Conservation (phyloP, 768 basidiomycete genomes). For the Lyophyllum shimeji region DNA sequence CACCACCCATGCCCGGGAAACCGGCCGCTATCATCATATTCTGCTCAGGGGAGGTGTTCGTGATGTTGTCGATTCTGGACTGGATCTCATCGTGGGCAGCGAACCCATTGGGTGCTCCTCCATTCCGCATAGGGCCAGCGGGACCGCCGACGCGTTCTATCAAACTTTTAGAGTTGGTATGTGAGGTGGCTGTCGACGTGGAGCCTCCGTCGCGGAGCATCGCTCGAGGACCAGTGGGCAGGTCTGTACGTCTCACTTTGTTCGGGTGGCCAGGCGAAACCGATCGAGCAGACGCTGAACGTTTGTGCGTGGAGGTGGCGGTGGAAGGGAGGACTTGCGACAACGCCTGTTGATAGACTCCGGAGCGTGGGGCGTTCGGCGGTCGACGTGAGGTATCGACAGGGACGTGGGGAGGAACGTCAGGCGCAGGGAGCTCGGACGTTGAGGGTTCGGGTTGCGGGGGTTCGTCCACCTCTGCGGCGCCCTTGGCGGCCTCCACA, state of each 20-base stretch:
- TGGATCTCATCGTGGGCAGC: slow-evolving; percentile 68
- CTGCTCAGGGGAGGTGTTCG: slow-evolving; percentile 52
- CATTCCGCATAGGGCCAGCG: slow-evolving; percentile 33
- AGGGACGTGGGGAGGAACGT: slow-evolving; percentile 30
- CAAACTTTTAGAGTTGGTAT: slow-evolving; percentile 57
- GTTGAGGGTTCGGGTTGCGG: slow-evolving; percentile 35
- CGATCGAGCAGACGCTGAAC: slow-evolving; percentile 64
- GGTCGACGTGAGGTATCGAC: slow-evolving; percentile 44
- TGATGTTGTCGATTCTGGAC: slow-evolving; percentile 77
- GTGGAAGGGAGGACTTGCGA: slow-evolving; percentile 57
- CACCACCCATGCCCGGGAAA: slow-evolving; percentile 39
- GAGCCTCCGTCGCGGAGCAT: slow-evolving; percentile 55
- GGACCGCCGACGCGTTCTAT: slow-evolving; percentile 79
- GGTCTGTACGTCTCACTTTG: slow-evolving; percentile 71
- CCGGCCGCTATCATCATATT: slow-evolving; percentile 56
- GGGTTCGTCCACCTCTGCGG: slow-evolving; percentile 47
- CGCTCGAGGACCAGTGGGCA: slow-evolving; percentile 84
- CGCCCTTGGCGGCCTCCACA: slow-evolving; percentile 71
- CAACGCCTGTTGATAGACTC: slow-evolving; percentile 75
- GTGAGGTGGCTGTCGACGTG: slow-evolving; percentile 19
- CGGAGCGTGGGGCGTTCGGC: slow-evolving; percentile 49
- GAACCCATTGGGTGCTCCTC: slow-evolving; percentile 34
- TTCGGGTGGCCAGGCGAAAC: slow-evolving; percentile 65
- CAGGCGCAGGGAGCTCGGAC: slow-evolving; percentile 31
- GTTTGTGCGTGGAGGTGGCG: slow-evolving; percentile 56